Evolutionary conservation across 768 basidiomycete species (phyloP).

Genomic region (Russula ochroleuca): DNA sequence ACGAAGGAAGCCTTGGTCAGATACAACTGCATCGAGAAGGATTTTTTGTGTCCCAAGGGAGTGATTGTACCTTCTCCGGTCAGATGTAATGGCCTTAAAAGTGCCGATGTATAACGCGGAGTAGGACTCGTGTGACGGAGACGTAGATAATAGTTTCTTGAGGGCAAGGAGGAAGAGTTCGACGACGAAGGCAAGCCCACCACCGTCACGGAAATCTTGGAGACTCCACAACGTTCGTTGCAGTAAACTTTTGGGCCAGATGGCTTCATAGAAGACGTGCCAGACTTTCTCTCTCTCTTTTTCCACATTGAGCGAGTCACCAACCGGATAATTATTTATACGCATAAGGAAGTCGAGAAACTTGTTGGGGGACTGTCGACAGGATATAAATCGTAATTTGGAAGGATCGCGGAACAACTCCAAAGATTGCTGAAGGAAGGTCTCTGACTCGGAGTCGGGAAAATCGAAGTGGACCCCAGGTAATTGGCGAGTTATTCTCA

Average conservation of each 20-base stretch:
- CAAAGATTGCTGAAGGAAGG: neutral
- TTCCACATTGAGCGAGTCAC: too few species aligned
- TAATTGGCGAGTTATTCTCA: neutral
- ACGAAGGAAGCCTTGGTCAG: slow-evolving; percentile 30
- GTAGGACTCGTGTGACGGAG: neutral
- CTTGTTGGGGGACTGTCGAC: neutral
- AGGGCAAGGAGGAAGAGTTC: slow-evolving; percentile 14
- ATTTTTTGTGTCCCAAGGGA: slow-evolving; percentile 21
- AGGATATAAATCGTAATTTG: neutral
- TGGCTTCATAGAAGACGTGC: too few species aligned
- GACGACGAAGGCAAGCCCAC: slow-evolving; percentile 12
- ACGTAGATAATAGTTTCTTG: neutral
- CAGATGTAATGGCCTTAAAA: slow-evolving; percentile 10
- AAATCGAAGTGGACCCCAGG: neutral
- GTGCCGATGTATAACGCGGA: slow-evolving; percentile 3
- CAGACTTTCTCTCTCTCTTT: too few species aligned
- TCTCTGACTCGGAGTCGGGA: fast-evolving
- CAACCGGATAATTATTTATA: neutral
- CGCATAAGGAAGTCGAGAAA: neutral
- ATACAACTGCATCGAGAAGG: slow-evolving; percentile 29
- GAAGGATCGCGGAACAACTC: neutral
- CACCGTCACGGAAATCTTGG: neutral
- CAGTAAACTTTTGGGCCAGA: neutral
- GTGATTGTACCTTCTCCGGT: slow-evolving; percentile 6
- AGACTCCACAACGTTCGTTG: neutral